Evolutionary conservation across 768 basidiomycete species (phyloP).

Genomic region (Solioccasus polychromus): DNA sequence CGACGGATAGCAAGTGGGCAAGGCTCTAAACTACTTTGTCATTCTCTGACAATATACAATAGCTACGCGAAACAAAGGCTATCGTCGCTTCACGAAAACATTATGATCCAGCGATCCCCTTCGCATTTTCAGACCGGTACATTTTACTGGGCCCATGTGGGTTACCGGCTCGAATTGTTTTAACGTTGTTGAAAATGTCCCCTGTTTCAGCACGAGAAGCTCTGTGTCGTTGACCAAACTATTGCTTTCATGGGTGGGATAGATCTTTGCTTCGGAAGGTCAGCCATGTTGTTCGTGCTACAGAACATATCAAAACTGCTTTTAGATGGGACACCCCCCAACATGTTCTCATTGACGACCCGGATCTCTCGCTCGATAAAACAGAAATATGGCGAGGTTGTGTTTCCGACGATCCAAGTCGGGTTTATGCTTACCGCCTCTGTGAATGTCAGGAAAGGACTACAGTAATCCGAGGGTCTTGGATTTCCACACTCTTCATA

Average conservation of each 20-base stretch:
- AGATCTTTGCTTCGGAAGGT: slow-evolving; percentile 91
- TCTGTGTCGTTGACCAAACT: slow-evolving; percentile 95
- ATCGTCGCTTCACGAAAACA: slow-evolving; percentile 79
- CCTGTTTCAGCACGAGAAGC: slow-evolving; percentile 80
- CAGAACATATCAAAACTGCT: slow-evolving; percentile 1
- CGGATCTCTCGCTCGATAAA: slow-evolving; percentile 53
- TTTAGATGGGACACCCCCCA: slow-evolving; percentile 94
- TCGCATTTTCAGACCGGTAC: slow-evolving; percentile 97
- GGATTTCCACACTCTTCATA: slow-evolving; percentile 84
- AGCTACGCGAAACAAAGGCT: slow-evolving; percentile 88
- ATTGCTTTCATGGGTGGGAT: slow-evolving; percentile 98
- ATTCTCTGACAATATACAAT: slow-evolving; percentile 8
- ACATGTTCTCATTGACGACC: slow-evolving; percentile 86
- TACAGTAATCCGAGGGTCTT: slow-evolving; percentile 86
- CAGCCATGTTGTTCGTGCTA: slow-evolving; percentile 3
- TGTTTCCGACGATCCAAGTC: neutral
- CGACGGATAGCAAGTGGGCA: slow-evolving; percentile 84
- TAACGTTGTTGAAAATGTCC: neutral
- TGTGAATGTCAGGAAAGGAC: slow-evolving; percentile 68
- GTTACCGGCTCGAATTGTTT: slow-evolving; percentile 20
- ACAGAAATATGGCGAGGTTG: slow-evolving; percentile 88
- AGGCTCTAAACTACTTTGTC: neutral
- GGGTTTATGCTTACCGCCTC: neutral
- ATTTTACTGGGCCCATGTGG: slow-evolving; percentile 97
- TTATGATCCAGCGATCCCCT: slow-evolving; percentile 95